Conservation (phyloP, 192 early-diverging fungal species). For the Phlyctochytrium arcticum region DNA sequence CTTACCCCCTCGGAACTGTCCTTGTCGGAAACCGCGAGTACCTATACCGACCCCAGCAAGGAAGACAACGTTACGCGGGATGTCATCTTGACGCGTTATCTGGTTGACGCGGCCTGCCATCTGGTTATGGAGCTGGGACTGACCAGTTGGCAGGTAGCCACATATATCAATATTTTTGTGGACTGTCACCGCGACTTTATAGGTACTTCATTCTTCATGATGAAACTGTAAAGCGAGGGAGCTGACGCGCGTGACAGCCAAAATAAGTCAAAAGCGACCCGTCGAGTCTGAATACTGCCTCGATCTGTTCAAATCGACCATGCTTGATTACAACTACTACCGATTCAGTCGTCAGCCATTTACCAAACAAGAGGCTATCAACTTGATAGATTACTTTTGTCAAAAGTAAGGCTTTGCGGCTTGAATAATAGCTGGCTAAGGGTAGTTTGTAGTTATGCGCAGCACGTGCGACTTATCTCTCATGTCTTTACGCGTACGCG, state of each 20-base stretch:
- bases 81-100: not conserved
- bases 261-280: too few species aligned
- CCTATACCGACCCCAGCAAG: not conserved
- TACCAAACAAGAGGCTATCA: conserved; percentile 8
- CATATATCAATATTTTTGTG: conserved; percentile 9
- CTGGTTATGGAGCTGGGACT: conserved; percentile 2
- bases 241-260: too few species aligned
- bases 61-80: conserved; percentile 4
- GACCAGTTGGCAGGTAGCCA: conserved; percentile 15
- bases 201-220: too few species aligned
- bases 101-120: not conserved
- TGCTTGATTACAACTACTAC: not conserved
- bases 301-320: not conserved
- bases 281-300: not conserved
- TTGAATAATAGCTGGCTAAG: not conserved
- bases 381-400: conserved; percentile 12
- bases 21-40: not conserved
- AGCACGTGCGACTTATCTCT: not conserved
- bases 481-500: conserved; percentile 15
- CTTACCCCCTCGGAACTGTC: not conserved
- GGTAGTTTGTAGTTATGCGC: not conserved
- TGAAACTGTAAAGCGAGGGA: too few species aligned
- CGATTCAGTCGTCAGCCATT: not conserved
- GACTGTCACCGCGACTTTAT: not conserved
- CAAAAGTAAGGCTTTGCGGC: not conserved